Conservation (phyloP, 164 flowering plant genomes). For the Chloranthus sessilifolius region DNA sequence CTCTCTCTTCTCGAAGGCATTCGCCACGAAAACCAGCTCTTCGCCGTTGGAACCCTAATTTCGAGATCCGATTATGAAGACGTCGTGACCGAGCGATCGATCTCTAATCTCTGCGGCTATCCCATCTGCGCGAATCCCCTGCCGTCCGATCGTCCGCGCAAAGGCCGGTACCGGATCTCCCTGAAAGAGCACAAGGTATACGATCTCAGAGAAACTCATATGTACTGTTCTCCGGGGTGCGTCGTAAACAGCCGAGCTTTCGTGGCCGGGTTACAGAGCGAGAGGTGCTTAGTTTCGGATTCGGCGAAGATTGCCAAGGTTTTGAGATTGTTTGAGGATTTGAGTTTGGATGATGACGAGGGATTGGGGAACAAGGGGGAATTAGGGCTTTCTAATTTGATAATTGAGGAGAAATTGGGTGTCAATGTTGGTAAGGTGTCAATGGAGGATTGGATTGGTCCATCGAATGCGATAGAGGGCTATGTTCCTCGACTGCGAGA, state of each 20-base stretch:
- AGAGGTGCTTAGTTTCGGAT: constrained; percentile 34
- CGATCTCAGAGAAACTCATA: constrained; percentile 60
- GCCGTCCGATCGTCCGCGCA: constrained; percentile 36
- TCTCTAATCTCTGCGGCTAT: constrained; percentile 61
- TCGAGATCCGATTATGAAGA: constrained; percentile 65
- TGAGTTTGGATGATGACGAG: constrained; percentile 24
- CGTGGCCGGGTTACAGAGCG: constrained; percentile 39
- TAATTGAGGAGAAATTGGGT: constrained; percentile 55
- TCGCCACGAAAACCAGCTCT: constrained; percentile 40
- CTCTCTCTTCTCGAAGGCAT: constrained; percentile 66
- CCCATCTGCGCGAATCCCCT: constrained; percentile 63
- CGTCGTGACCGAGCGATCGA: constrained; percentile 76
- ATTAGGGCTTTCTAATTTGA: constrained; percentile 41
- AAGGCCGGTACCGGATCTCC: constrained; percentile 66
- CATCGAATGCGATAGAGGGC: constrained; percentile 90
- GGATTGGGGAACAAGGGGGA: constrained; percentile 30
- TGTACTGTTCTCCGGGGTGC: constrained; percentile 66
- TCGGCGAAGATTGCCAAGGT: constrained; percentile 36
- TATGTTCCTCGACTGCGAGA: constrained; percentile 69
- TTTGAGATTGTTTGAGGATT: constrained; percentile 46
- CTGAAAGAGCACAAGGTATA: constrained; percentile 80
- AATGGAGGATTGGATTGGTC: constrained; percentile 65
- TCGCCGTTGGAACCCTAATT: constrained; percentile 58
- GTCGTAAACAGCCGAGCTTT: constrained; percentile 57
- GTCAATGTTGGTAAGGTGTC: constrained; percentile 38